phyloP scores from a whole-genome alignment of 2,329 filamentous ascomycete genomes.

The Pseudogymnoascus sp. region DNA sequence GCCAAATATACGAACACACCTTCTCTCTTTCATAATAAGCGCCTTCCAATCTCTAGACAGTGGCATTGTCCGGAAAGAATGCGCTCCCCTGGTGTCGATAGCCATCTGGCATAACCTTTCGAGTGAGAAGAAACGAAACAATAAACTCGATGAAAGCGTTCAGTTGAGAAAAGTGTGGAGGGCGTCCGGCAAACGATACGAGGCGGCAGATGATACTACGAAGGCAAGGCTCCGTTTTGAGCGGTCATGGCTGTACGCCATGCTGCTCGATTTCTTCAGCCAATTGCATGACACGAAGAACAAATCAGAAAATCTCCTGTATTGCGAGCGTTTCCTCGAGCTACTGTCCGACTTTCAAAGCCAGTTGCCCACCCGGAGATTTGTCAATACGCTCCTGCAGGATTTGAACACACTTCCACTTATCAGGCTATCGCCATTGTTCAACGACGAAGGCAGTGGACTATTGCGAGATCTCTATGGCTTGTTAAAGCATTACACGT shows the following conservation, averaged over 20 bases:
- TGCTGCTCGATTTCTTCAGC: conserved; percentile 75
- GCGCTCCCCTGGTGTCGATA: conserved; percentile 88
- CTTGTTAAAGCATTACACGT: conserved; percentile 78
- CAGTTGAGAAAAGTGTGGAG: conserved; percentile 86
- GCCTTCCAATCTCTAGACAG: conserved; percentile 93
- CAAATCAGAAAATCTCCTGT: conserved; percentile 59
- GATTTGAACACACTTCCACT: conserved; percentile 78
- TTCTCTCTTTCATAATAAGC: conserved; percentile 83
- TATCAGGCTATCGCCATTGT: conserved; percentile 71
- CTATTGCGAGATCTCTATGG: conserved; percentile 73
- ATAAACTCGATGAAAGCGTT: conserved; percentile 62
- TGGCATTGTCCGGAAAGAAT: conserved; percentile 85
- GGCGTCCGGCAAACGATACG: conserved; percentile 76
- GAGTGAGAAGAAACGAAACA: conserved; percentile 65
- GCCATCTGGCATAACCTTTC: conserved; percentile 92
- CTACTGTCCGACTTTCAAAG: conserved; percentile 85
- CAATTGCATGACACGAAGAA: conserved; percentile 55
- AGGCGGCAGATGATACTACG: conserved; percentile 70
- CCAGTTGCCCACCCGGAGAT: conserved; percentile 86
- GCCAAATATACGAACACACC: conserved; percentile 62
- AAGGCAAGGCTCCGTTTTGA: conserved; percentile 84
- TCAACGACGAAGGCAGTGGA: conserved; percentile 63
- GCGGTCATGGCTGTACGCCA: conserved; percentile 82
- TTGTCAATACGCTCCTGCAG: conserved; percentile 80
- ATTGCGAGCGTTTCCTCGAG: conserved; percentile 90